Conservation (phyloP, 1,139 yeast species). For the Candida freyschussii region DNA sequence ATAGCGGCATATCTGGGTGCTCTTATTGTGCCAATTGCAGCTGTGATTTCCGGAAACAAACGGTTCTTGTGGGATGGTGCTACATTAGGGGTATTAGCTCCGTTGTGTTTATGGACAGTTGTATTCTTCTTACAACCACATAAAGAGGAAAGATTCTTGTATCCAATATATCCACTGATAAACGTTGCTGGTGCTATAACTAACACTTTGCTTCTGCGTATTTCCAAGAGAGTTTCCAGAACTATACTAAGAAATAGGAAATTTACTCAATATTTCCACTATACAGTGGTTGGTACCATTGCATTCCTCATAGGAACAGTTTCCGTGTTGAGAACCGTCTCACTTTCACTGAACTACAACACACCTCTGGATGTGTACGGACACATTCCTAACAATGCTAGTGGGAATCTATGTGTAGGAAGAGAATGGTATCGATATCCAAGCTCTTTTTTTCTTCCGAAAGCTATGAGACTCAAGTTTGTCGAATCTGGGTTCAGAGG, state of each 20-base stretch:
- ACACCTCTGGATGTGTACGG: conserved; percentile 52
- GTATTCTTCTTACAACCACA: conserved; percentile 78
- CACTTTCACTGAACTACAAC: conserved; percentile 52
- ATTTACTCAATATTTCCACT: conserved; percentile 1
- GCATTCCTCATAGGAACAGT: conserved; percentile 11
- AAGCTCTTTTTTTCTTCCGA: conserved; percentile 73
- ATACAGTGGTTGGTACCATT: background rate
- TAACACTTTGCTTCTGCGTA: conserved; percentile 4
- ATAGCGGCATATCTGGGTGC: conserved; percentile 43
- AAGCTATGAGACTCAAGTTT: conserved; percentile 56
- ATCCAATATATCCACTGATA: conserved; percentile 75
- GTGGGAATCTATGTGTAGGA: conserved; percentile 71
- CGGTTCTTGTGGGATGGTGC: conserved; percentile 16
- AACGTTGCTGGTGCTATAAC: conserved; percentile 59
- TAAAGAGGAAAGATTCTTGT: conserved; percentile 88
- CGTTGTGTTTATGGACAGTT: conserved; percentile 58
- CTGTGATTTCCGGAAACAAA: conserved; percentile 8
- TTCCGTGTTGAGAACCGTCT: conserved; percentile 35
- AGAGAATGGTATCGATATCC: conserved; percentile 96
- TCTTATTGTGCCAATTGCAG: conserved; percentile 25
- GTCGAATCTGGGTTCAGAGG: conserved; percentile 81
- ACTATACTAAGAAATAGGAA: conserved; percentile 6
- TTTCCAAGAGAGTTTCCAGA: conserved; percentile 10
- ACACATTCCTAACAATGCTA: conserved; percentile 24
- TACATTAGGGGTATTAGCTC: conserved; percentile 33